These are phyloP conservation scores for Saitozyma sp. DNA, from an alignment of 768 basidiomycete species.

Conservation along the genomic window DNA sequence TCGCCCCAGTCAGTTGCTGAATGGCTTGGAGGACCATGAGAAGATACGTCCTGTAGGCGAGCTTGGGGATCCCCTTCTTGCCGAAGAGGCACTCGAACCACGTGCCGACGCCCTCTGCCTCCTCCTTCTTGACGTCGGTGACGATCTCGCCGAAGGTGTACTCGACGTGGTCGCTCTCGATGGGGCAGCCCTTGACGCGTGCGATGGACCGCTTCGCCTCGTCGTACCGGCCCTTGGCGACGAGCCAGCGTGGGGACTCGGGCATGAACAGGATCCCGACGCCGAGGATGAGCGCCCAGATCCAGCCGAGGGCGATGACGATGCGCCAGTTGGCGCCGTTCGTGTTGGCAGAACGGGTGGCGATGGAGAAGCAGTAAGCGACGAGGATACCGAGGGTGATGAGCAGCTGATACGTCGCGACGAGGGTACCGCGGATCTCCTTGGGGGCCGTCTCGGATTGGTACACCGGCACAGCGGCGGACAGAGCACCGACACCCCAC, in stretches of 20 bases:
- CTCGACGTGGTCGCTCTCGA: slow-evolving; percentile 27
- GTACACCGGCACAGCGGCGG: slow-evolving; percentile 54
- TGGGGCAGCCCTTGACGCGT: neutral
- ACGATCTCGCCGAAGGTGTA: slow-evolving; percentile 59
- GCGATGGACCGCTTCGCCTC: slow-evolving; percentile 3
- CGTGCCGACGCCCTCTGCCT: slow-evolving; percentile 54
- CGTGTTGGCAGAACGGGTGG: slow-evolving; percentile 56
- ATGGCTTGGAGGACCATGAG: slow-evolving; percentile 68
- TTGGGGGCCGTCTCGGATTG: slow-evolving; percentile 73
- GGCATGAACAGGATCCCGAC: slow-evolving; percentile 41
- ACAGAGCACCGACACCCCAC: slow-evolving; percentile 43
- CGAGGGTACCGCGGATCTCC: slow-evolving; percentile 65
- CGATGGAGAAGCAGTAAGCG: slow-evolving; percentile 68
- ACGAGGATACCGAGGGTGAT: slow-evolving; percentile 64
- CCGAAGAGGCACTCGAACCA: slow-evolving; percentile 70
- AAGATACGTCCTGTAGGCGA: slow-evolving; percentile 62
- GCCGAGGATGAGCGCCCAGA: slow-evolving; percentile 26
- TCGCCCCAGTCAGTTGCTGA: slow-evolving; percentile 62
- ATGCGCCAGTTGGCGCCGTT: slow-evolving; percentile 21
- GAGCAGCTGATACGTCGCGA: slow-evolving; percentile 48
- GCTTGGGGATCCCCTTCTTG: slow-evolving; percentile 57
- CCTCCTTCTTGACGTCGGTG: slow-evolving; percentile 60
- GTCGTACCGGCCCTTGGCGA: slow-evolving; percentile 5
- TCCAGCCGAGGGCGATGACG: slow-evolving; percentile 18
- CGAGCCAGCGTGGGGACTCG: slow-evolving; percentile 40